Base-by-base conservation (phyloP, 208 protist species). In the Trypanosoma melophagium region DNA sequence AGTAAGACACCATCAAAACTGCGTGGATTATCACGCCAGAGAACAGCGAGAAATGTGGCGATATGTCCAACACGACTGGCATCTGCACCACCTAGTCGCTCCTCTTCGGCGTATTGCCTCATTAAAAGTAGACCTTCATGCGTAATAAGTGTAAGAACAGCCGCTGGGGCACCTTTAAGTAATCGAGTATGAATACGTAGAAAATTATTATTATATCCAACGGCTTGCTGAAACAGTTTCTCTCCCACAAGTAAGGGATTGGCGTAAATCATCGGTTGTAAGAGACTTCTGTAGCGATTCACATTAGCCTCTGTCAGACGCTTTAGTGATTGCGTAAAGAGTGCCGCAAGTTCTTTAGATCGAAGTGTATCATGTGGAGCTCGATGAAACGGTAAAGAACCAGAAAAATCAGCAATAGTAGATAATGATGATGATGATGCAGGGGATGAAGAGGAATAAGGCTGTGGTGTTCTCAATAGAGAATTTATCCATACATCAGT, bases 121-220 rank as follows among this genome's bases (percentile, higher is more conserved):
- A 92, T 86, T 31, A 81, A 7, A 0, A 59, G 22, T 7, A 92
- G 57, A 16, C 86, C 85, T 22, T 71, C 77, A 55, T 90, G 84
- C 1, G 80, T n/a, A 21, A 89, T 59, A 31, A 94, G 64, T 35
- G 71, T 86, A 59, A 92, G 40, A 10, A 91, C 60, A 7, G 89
- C 74, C 8, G 74, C 28, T 4, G 89, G 89, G 50, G 87, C 66
- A 0, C 77, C 76, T 22, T 66, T 66, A 40, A 94, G 67, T 25
- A 94, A 62, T 47, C 75, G 76, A 21, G 80, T 86, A 71, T 94
- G 89, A 4, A 86, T 53, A n/a, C 52, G 49, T 9, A 94, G 69
- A 61, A 90, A 92, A 66, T 76, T 86, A 70, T 94, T 94, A 45
- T 79, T 74, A 60, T 94, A 94, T 24, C 89, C 89, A 3, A 94